phyloP scores from a whole-genome alignment of 345 rosid genomes.

The Schrenkiella parvula region DNA sequence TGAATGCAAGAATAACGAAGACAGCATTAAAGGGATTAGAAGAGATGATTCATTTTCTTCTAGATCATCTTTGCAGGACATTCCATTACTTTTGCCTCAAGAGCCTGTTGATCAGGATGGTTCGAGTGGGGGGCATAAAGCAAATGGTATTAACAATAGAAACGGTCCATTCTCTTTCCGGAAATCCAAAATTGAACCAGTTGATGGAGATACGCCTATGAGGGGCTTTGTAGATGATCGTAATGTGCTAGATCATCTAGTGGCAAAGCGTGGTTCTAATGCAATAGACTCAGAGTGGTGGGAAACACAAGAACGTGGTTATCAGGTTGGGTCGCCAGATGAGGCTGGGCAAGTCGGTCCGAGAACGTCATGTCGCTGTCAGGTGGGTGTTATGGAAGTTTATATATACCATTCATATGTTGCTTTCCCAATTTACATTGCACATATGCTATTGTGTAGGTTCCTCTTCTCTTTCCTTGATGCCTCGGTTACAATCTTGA shows the following conservation, averaged over 20 bases:
- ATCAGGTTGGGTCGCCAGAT: conserved; percentile 54
- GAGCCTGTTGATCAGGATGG: conserved; percentile 60
- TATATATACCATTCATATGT: not conserved
- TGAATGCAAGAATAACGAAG: conserved; percentile 46
- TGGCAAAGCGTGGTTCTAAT: conserved; percentile 35
- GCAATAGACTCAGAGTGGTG: conserved; percentile 73
- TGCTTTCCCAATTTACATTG: not conserved
- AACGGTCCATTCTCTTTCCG: conserved; percentile 54
- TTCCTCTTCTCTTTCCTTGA: conserved; percentile 15
- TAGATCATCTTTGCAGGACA: conserved; percentile 74
- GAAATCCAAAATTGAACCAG: conserved; percentile 52
- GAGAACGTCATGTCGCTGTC: conserved; percentile 84
- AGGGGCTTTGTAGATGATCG: conserved; percentile 86
- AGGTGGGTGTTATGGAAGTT: conserved; percentile 55
- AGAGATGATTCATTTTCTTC: conserved; percentile 79
- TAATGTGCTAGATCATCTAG: conserved; percentile 35
- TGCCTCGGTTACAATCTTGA: conserved; percentile 11
- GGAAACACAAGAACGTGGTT: conserved; percentile 81
- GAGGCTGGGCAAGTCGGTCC: conserved; percentile 90
- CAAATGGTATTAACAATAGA: conserved; percentile 42
- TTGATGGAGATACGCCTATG: conserved; percentile 64
- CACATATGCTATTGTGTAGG: not conserved
- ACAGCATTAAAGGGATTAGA: conserved; percentile 38
- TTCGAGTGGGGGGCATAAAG: conserved; percentile 38
- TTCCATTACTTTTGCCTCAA: conserved; percentile 90